Evolutionary conservation across 257 asterid species (phyloP).

Genomic region (Thymus quinquecostatus): DNA sequence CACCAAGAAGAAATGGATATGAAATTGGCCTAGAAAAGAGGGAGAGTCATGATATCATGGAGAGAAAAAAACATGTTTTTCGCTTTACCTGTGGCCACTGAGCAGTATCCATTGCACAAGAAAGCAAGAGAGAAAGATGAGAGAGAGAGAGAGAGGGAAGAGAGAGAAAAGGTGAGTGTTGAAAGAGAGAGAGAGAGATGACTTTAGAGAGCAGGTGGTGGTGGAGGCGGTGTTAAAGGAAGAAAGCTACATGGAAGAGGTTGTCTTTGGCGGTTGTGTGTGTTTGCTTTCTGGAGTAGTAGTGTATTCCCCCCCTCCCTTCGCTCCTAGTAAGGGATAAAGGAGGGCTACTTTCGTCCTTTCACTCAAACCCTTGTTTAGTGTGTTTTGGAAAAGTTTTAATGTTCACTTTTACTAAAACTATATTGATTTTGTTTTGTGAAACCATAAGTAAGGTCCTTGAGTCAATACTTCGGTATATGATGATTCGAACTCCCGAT

Average conservation of each 20-base stretch:
- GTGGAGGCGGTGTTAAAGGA: constrained; percentile 66
- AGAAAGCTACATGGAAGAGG: constrained; percentile 64
- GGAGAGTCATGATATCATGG: constrained; percentile 54
- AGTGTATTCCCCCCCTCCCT: constrained; percentile 23
- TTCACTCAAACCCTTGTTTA: no score
- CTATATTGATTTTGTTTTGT: no score
- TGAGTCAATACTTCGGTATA: no score
- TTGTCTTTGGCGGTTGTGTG: constrained; percentile 61
- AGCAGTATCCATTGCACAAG: constrained; percentile 79
- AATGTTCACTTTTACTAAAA: no score
- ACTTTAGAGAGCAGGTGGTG: constrained; percentile 42
- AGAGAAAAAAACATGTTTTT: constrained; percentile 44
- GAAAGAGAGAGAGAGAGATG: constrained; percentile 55
- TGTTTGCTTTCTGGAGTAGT: constrained; percentile 41
- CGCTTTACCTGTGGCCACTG: constrained; percentile 98
- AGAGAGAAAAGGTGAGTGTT: constrained; percentile 26
- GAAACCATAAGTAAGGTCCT: no score
- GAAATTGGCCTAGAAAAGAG: constrained; percentile 43
- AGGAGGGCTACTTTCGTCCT: constrained; percentile 32
- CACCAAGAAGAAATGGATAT: constrained; percentile 25
- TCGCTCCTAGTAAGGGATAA: constrained; percentile 35
- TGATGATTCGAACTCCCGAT: no score
- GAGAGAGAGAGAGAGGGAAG: constrained; percentile 19
- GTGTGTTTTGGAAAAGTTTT: no score
- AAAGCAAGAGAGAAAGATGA: constrained; percentile 6